Evolutionary conservation across 2,329 filamentous ascomycete species (phyloP), one percentile per base, ranked within the genome.

Genomic region (Fusarium sp.): DNA sequence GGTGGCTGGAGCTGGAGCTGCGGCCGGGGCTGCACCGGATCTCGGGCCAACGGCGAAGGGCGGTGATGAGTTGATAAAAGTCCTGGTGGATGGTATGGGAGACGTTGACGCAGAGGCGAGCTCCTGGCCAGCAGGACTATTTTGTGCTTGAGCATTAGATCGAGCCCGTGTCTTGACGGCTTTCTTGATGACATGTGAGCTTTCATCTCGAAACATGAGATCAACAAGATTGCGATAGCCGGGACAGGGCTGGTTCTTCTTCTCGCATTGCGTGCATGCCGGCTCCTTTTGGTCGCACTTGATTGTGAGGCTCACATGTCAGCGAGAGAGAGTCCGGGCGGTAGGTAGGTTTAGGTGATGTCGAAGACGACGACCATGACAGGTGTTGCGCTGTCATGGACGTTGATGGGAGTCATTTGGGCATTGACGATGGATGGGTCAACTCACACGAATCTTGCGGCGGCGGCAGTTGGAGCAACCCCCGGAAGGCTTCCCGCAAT

Each of bases 171-270:
- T 69, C 57, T 79, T 80, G 51, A 79, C 80, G 43, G 82, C 83
- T 75, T 85, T 86, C 68, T 82, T 81, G 67, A 84, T 85, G 55
- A 87, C 85, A 71, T 85, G 83, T 31, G 80, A 81, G 65, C 83
- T 87, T 73, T 87, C 83, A 69, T 87, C 84, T 40, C 85, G 82
- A 67, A 88, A 87, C 79, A 87, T 86, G 62, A 87, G 79, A 66
- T 87, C 85, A 39, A 85, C 81, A 47, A 84, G 77, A 63, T 85
- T 84, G 41, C 85, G 79, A 68, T 88, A 88, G 55, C 85, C 85
- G 31, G 85, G 85, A 59, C 85, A 88, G 75, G 75, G 60, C 51
- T 83, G 79, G 58, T 83, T 79, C 40, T 84, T 81, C 71, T 85
- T 85, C 48, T 81, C 79, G 72, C 85, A 88, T 73, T 87, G 85